These are phyloP conservation scores for Draba incana DNA, from an alignment of 345 rosid species.

Conservation along the genomic window DNA sequence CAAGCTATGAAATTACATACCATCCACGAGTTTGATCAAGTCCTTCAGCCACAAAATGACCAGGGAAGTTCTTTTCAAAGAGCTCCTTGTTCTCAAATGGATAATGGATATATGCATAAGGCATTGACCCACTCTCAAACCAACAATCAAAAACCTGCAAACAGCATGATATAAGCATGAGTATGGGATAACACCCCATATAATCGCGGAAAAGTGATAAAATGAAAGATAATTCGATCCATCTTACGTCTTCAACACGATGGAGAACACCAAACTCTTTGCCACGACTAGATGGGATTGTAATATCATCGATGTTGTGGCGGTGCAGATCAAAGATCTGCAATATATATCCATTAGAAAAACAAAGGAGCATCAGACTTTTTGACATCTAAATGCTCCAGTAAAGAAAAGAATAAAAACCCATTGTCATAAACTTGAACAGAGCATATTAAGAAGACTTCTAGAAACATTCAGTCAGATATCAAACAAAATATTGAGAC, in stretches of 20 bases:
- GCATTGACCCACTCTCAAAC: conserved; percentile 99
- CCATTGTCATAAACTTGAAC: conserved; percentile 10
- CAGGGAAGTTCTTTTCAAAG: conserved; percentile 95
- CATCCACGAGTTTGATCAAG: conserved; percentile 99
- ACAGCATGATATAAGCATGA: conserved; percentile 9
- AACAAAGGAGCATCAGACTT: conserved; percentile 23
- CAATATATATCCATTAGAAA: conserved; percentile 29
- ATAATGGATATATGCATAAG: conserved; percentile 97
- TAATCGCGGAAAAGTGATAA: conserved; percentile 15
- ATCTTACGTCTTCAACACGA: conserved; percentile 90
- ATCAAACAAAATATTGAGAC: not conserved
- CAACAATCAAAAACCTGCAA: conserved; percentile 98
- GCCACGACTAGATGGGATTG: conserved; percentile 80
- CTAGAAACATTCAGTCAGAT: not conserved
- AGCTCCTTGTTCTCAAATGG: conserved; percentile 93
- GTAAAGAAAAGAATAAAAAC: conserved; percentile 4
- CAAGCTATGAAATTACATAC: conserved; percentile 50
- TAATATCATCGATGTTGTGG: conserved; percentile 91
- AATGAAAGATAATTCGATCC: conserved; percentile 16
- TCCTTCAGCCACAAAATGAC: conserved; percentile 98
- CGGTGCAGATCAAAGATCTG: conserved; percentile 95
- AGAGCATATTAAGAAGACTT: conserved; percentile 16
- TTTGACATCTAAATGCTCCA: conserved; percentile 19
- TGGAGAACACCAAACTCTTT: conserved; percentile 80
- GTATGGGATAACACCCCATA: conserved; percentile 17